Base-by-base conservation (phyloP, 2,329 filamentous ascomycete species). In the Monilinia aucupariae region DNA sequence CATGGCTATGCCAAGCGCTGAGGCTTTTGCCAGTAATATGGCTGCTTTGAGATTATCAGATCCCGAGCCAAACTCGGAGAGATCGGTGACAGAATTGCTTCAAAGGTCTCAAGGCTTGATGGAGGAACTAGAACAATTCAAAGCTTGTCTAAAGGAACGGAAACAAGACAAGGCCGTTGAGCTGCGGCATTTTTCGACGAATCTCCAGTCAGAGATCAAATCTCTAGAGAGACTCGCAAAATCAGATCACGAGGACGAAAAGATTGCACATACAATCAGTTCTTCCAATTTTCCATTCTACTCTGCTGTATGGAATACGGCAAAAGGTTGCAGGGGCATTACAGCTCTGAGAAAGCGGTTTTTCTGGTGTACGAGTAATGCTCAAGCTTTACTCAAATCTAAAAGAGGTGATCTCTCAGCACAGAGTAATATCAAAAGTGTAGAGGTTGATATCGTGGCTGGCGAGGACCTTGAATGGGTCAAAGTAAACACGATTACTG, bases 251-350 rank as follows among this genome's bases (percentile, higher is more conserved):
- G 65, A 65, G 1, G 65, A 66, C 49, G 70, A 69, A 51, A 74
- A 76, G 61, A 71, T 77, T 20, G 71, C 78, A n/a, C 84, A 88
- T 70, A 80, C 82, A 34, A 76, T 88, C 52, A 79, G 82, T 56
- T 87, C 85, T 9, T 87, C 85, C 0, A 90, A 90, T 74, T 71
- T 89, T 13, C 80, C 83, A 0, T 89, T 88, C 70, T 83, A 85
- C 61, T 80, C 84, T 66, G 79, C 82, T 7, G 78, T 89, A 2
- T 90, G 87, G 87, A 74, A 75, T 34, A 79, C 82, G 27, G 85
- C 84, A 20, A 88, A 86, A 71, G 76, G 75, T 22, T 84, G 82
- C 62, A 76, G 72, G 0, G 81, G 83, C 0, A 69, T 90, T 12
- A 77, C 82, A 41, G 81, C 80, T n/a, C 78, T 89, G 59, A 77